Evolutionary conservation across 257 asterid genomes (phyloP).

Genomic region (Capsicum rhomboideum): DNA sequence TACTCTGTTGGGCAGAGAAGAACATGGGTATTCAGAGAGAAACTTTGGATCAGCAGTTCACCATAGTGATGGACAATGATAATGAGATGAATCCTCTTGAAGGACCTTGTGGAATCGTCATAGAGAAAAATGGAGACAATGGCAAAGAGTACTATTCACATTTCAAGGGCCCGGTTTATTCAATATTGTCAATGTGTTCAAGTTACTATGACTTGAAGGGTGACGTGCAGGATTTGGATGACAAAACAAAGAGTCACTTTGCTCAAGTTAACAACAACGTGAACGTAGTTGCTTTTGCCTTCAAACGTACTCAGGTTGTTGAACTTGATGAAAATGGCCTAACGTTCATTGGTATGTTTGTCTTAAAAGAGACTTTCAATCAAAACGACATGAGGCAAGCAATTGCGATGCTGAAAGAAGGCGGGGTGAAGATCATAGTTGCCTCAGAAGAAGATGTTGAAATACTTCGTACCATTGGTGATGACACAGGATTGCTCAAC

Average conservation of each 20-base stretch:
- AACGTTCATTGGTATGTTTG: conserved; percentile 17
- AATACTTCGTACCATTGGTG: conserved; percentile 7
- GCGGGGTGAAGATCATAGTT: conserved; percentile 17
- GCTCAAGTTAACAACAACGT: background rate
- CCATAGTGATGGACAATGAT: background rate
- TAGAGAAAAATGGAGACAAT: conserved; percentile 9
- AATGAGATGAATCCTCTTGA: background rate
- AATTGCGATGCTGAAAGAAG: background rate
- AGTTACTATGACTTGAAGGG: conserved; percentile 1
- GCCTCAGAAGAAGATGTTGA: conserved; percentile 15
- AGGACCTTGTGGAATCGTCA: background rate
- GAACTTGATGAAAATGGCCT: background rate
- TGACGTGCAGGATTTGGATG: background rate
- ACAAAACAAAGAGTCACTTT: background rate
- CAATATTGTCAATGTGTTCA: conserved; percentile 18
- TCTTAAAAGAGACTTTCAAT: background rate
- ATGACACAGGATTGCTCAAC: conserved; percentile 2
- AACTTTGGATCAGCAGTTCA: background rate
- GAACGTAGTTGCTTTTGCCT: conserved; percentile 21
- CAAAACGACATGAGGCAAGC: background rate
- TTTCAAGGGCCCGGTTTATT: conserved; percentile 10
- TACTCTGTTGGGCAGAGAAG: conserved; percentile 20
- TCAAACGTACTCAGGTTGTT: background rate
- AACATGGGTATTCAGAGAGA: conserved; percentile 12
- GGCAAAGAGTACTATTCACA: background rate